phyloP scores from a whole-genome alignment of 2,329 filamentous ascomycete species.

The Golovinomyces cichoracearum region DNA sequence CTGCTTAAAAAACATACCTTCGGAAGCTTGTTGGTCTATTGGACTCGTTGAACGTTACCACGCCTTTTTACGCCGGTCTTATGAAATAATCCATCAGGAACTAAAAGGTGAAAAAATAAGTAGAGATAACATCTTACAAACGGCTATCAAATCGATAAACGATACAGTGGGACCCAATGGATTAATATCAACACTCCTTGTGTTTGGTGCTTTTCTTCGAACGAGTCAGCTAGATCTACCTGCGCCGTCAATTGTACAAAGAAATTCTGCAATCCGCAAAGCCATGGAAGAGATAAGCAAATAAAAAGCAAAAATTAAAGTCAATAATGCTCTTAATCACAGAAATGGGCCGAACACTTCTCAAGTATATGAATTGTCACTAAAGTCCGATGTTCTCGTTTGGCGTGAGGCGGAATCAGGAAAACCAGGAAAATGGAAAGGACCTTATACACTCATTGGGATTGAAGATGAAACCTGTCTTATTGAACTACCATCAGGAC shows the following conservation, averaged over 20 bases:
- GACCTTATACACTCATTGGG: neutral
- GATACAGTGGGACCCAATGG: neutral
- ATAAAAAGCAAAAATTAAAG: neutral
- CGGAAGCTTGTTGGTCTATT: neutral
- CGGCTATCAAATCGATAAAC: neutral
- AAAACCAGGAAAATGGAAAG: neutral
- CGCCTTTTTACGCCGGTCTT: neutral
- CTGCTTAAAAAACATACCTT: neutral
- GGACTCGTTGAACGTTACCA: neutral
- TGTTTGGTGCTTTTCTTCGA: neutral
- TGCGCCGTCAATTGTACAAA: neutral
- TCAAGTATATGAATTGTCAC: neutral
- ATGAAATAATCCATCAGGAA: neutral
- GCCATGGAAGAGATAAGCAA: slow-evolving; percentile 3
- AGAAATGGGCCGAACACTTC: slow-evolving; percentile 1
- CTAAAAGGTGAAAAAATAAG: neutral
- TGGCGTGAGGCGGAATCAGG: neutral
- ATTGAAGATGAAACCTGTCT: neutral
- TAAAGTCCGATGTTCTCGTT: neutral
- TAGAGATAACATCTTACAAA: neutral
- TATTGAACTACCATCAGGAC: no score
- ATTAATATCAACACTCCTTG: neutral
- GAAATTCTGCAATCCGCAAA: slow-evolving; percentile 2
- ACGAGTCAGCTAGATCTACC: neutral
- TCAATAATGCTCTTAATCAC: neutral